Base-by-base conservation (phyloP, 805 yeast species). In the Starmerella bacillaris region DNA sequence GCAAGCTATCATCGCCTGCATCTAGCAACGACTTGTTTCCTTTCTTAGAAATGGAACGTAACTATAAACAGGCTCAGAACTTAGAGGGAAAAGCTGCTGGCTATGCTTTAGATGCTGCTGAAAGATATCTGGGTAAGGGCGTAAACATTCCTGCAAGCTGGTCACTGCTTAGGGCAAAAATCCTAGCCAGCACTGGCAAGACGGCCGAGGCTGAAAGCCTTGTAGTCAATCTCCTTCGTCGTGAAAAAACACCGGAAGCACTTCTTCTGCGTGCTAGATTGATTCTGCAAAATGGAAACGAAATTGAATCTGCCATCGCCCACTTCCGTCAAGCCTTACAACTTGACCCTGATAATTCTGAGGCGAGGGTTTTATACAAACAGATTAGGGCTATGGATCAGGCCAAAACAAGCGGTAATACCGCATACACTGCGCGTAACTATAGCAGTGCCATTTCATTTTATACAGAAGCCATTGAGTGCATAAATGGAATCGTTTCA, bases 391-490 rank as follows among this genome's bases (percentile, higher is more conserved):
- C 53, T 31, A 37, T 61, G 11, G 63, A 60, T 31, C 38, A 43
- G 21, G 41, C 46, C 35, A 50, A 53, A 36, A 40, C 49, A 37
- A 63, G 66, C 43, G 98, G 96, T 7, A 86, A 86, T 49, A 63
- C 58, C 1, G 69, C 65, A 31, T 65, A 86, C 47, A 79, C 79
- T 54, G 60, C 63, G 16, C 76, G 80, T 27, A 61, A 72, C 43
- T 74, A 60, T 44, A 63, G 61, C 4, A 61, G 63, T 22, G 94
- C 95, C 5, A 59, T 74, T n/a, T 72, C 66, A 8, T 52, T 63
- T 3, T 86, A 89, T 55, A 67, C 86, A 1, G 53, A 64, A 41
- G 95, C 94, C 6, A 76, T 86, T 24, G 74, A 64, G 20, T 44
- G 75, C 11, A 75, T 75, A 44, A 72, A 74, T 34, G 70, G 78